A percentile compares a stretch with the other conserved stretches of the same genome.
Conservation (phyloP, 2,329 filamentous ascomycete genomes). For the Rutstroemia sp. region DNA sequence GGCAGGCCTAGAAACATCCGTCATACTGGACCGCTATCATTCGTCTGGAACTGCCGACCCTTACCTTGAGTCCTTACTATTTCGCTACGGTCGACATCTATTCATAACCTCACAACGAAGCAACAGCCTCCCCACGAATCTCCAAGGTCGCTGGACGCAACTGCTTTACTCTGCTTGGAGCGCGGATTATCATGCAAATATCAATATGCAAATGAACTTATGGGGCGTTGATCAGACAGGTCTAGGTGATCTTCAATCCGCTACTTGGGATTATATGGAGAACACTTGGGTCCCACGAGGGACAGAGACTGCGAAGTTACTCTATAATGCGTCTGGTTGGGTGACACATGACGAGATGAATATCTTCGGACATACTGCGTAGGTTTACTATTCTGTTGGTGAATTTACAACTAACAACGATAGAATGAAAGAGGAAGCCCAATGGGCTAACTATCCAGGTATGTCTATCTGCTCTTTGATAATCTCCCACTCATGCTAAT, state of each 20-base stretch:
- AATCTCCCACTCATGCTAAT: background rate
- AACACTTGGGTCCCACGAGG: constrained; percentile 48
- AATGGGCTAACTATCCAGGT: constrained; percentile 36
- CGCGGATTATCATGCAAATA: constrained; percentile 50
- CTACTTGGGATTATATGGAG: constrained; percentile 46
- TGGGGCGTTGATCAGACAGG: constrained; percentile 49
- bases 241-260: constrained; percentile 36
- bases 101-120: constrained; percentile 47
- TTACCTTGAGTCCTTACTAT: constrained; percentile 44
- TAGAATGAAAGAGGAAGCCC: constrained; percentile 37
- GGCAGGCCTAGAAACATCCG: constrained; percentile 32
- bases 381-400: background rate
- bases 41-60: constrained; percentile 36
- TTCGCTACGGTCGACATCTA: constrained; percentile 46
- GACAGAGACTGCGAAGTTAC: constrained; percentile 41
- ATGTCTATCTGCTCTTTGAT: background rate
- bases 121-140: constrained; percentile 46
- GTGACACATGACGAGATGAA: constrained; percentile 50
- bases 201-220: constrained; percentile 56
- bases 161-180: constrained; percentile 40
- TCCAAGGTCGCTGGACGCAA: constrained; percentile 50
- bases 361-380: constrained; percentile 47
- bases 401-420: background rate
- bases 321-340: constrained; percentile 50
- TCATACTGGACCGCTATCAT: constrained; percentile 30